Evolutionary conservation across 148 eudicot genomes (phyloP).

Genomic region (Fagopyrum tataricum): DNA sequence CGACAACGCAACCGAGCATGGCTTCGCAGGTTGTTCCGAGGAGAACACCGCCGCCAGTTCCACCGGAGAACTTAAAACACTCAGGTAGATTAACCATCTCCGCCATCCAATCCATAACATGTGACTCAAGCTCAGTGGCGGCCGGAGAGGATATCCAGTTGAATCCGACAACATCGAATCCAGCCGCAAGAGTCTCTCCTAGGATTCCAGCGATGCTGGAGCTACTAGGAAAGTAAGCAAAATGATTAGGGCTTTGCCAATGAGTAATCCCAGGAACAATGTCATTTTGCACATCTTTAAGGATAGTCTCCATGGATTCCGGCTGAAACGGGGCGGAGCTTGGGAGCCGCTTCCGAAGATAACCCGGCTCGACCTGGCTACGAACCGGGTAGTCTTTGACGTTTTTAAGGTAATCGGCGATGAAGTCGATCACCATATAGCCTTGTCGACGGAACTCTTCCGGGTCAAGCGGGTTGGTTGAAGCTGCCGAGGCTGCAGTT

Average conservation of each 20-base stretch:
- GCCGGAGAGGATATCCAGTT: conserved; percentile 43
- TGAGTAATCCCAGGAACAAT: conserved; percentile 36
- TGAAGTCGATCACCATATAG: conserved; percentile 29
- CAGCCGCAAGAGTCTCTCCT: conserved; percentile 31
- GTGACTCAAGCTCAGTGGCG: conserved; percentile 34
- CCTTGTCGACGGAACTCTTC: conserved; percentile 33
- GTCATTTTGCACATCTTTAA: conserved; percentile 26
- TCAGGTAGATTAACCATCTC: conserved; percentile 30
- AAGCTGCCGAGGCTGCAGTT: not conserved
- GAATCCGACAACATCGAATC: conserved; percentile 37
- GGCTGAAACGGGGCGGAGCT: conserved; percentile 29
- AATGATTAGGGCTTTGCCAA: conserved; percentile 43
- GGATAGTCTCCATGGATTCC: conserved; percentile 33
- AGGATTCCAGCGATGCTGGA: conserved; percentile 33
- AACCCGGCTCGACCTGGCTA: conserved; percentile 36
- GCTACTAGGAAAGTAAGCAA: conserved; percentile 34
- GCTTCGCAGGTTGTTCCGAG: conserved; percentile 57
- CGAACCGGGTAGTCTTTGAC: conserved; percentile 33
- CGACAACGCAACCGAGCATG: conserved; percentile 29
- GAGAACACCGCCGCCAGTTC: conserved; percentile 44
- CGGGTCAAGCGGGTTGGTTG: conserved; percentile 29
- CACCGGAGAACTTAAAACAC: conserved; percentile 24
- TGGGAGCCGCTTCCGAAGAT: conserved; percentile 25
- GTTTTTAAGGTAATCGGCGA: conserved; percentile 30
- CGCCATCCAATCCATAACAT: conserved; percentile 39